Base-by-base conservation (phyloP, 2,329 filamentous ascomycete genomes). In the Colletotrichum godetiae region DNA sequence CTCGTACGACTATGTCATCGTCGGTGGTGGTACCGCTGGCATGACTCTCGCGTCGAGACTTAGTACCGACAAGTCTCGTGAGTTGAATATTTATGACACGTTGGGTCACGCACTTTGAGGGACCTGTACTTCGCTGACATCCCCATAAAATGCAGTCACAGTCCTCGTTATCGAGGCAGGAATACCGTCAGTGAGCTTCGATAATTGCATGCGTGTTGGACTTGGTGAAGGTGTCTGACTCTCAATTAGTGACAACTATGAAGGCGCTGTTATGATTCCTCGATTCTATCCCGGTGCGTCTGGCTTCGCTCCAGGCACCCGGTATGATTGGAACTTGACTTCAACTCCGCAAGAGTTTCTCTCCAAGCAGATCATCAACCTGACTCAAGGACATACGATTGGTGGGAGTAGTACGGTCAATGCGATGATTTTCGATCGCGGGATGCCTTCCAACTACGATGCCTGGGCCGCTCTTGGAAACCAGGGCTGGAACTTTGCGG, bases 391-490 rank as follows among this genome's bases (percentile, higher is more conserved):
- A 3, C 84, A 85, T 49, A 82, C 84, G 0, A 79, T 88, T 0
- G 86, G 86, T 15, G 87, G 86, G 4, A 83, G 81, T 37, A 84
- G 81, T 22, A 81, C 84, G 0, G 71, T 88, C 31, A 88, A 88
- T 72, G 84, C 86, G 37, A 80, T 82, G 81, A 77, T 79, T 13
- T 82, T 79, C 66, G 80, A 81, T 63, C 76, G 81, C 11, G 80
- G 78, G 0, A 75, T 78, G 29, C 75, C 75, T 2, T 76, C 74
- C 29, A 80, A 82, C 53, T 81, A 81, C 56, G 77, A 83, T 67
- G 78, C 78, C n/a, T 82, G 81, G 81, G 81, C 78, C 27, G 76
- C 76, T 0, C 75, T 82, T 8, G 81, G 81, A 0, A 82, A 81
- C 53, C 60, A 73, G 1, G 82, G 82, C 0, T 84, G 82, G 82